Evolutionary conservation across 805 yeast genomes (phyloP), one percentile per base, ranked within the genome.

Genomic region (Yamadazyma sp.): DNA sequence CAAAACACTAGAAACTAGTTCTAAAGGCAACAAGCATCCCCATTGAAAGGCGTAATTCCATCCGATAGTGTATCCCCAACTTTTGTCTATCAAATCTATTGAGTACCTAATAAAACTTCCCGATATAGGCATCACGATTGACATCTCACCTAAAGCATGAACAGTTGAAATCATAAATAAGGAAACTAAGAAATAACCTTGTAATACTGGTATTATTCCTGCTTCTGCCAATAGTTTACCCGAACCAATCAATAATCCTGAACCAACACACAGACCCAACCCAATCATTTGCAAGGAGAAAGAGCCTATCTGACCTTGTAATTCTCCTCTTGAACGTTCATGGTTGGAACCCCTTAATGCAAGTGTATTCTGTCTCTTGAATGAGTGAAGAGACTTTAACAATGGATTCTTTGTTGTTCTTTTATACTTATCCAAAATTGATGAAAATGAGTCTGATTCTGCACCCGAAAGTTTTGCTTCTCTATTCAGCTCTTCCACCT

Each of bases 61-160:
- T 33, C 85, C 84, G 39, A 75, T 77, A 19, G 86, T 78, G 25
- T 78, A 82, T 37, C 89, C 91, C 28, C 80, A 55, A 6, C 88
- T 75, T 12, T 80, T 81, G 4, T 82, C 76, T 21, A 80, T 55
- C 63, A 80, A 82, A 46, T 82, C 66, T 8, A 80, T 65, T 11
- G 80, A 70, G 53, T 81, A 82, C 28, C 79, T 83, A 21, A 82
- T 74, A 58, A 82, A 80, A 0, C 86, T 78, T 34, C 79, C 80
- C 4, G 81, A 63, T 23, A 79, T 74, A 5, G 89, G 89, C n/a
- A 82, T 77, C 44, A 70, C 78, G 4, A 88, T 80, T 32, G 87
- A 86, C 88, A 83, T 80, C 56, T 83, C 91, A 50, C 88, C 89
- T 37, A 83, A 62, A 2, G 82, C 73, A 52, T 82, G 87, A 15